Evolutionary conservation across 306 rosid species (phyloP).

Genomic region (Malus domestica): DNA sequence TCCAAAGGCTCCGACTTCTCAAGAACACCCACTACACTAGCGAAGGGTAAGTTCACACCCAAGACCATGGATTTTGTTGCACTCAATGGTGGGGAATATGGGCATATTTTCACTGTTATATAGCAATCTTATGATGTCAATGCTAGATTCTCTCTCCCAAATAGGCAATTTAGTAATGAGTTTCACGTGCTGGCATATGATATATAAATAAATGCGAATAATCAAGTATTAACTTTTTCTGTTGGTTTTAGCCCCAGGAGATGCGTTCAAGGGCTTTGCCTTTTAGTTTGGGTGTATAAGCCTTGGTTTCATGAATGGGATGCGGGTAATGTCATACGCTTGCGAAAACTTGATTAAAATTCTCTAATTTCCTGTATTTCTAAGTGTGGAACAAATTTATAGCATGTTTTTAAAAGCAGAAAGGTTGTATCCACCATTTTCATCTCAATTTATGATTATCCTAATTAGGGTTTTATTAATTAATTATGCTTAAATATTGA

Average conservation of each 20-base stretch:
- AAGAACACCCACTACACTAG: conserved; percentile 18
- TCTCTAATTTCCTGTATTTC: not conserved
- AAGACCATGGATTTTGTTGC: not conserved
- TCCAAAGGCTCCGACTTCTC: conserved; percentile 44
- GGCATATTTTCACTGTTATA: not conserved
- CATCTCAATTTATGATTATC: not conserved
- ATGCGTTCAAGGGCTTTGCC: too few relatives aligned
- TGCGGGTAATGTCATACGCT: conserved; percentile 9
- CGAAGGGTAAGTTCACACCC: conserved; percentile 43
- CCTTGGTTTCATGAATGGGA: too few relatives aligned
- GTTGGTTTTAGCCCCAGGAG: too few relatives aligned
- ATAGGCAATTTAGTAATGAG: too few relatives aligned
- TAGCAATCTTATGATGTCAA: not conserved
- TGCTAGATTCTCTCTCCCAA: too few relatives aligned
- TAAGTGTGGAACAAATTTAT: not conserved
- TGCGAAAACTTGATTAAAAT: not conserved
- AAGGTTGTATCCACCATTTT: not conserved
- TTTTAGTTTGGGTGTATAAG: too few relatives aligned
- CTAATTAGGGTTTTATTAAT: not conserved
- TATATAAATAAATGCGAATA: too few relatives aligned
- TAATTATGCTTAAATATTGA: too few relatives aligned
- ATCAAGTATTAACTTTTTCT: too few relatives aligned
- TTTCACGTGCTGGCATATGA: not conserved
- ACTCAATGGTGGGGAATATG: not conserved
- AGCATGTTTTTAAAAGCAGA: not conserved